A percentile compares a stretch with the other conserved stretches of the same genome.
These are phyloP conservation scores for Cicer chorassanicum DNA, from an alignment of 306 rosid species.

Conservation along the genomic window DNA sequence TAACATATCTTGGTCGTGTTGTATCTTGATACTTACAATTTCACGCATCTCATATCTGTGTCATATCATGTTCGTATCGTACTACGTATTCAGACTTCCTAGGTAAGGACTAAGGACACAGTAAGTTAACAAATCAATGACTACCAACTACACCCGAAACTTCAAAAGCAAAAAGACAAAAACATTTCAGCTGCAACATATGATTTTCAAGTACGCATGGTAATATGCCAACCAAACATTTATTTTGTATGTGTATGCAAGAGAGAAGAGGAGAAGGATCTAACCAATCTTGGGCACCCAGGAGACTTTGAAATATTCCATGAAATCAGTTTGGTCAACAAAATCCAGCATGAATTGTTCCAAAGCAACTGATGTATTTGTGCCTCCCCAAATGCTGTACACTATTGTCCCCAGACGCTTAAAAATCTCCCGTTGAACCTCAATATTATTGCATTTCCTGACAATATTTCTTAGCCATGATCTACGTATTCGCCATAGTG, in stretches of 20 bases:
- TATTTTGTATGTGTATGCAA: slow-evolving; percentile 29
- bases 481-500: slow-evolving; percentile 92
- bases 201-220: slow-evolving; percentile 28
- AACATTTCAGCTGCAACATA: not conserved
- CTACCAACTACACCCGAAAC: too few relatives aligned
- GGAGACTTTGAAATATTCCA: slow-evolving; percentile 81
- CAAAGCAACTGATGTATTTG: slow-evolving; percentile 56
- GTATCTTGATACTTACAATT: too few relatives aligned
- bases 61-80: too few relatives aligned
- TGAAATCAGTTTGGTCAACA: slow-evolving; percentile 82
- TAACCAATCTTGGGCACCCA: slow-evolving; percentile 96
- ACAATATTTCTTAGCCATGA: slow-evolving; percentile 90
- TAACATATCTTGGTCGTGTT: too few relatives aligned
- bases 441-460: slow-evolving; percentile 72
- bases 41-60: too few relatives aligned
- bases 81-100: too few relatives aligned
- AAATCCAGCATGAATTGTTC: slow-evolving; percentile 78
- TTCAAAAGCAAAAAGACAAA: too few relatives aligned
- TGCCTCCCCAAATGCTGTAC: slow-evolving; percentile 72
- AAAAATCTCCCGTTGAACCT: slow-evolving; percentile 87
- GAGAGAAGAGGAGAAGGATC: slow-evolving; percentile 55
- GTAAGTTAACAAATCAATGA: too few relatives aligned
- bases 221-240: slow-evolving; percentile 12
- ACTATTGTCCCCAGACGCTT: slow-evolving; percentile 75
- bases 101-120: too few relatives aligned